These are phyloP conservation scores for Botrytis tulipae DNA, from an alignment of 2,329 filamentous ascomycete genomes.

Conservation along the genomic window DNA sequence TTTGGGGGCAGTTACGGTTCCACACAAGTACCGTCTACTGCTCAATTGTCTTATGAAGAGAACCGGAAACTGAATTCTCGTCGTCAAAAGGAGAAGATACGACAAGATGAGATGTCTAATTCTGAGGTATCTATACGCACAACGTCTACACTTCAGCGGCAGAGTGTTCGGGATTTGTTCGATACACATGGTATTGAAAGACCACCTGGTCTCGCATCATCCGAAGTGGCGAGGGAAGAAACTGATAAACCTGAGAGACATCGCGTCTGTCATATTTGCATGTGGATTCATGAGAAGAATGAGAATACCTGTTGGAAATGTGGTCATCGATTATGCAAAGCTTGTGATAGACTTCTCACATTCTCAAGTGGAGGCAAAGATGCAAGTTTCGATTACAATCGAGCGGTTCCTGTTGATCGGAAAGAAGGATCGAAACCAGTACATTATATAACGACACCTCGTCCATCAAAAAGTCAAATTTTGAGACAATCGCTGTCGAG, in stretches of 20 bases:
- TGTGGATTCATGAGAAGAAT: slow-evolving; percentile 41
- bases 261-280: slow-evolving; percentile 52
- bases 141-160: slow-evolving; percentile 41
- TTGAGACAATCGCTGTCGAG: neutral
- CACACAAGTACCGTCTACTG: neutral
- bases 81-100: slow-evolving; percentile 19
- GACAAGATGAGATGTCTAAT: slow-evolving; percentile 22
- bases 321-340: slow-evolving; percentile 50
- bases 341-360: slow-evolving; percentile 39
- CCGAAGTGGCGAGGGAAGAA: slow-evolving; percentile 22
- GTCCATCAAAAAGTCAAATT: neutral
- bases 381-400: neutral
- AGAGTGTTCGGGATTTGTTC: slow-evolving; percentile 49
- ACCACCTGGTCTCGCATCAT: slow-evolving; percentile 43
- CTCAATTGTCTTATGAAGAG: neutral
- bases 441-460: neutral
- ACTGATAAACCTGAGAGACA: slow-evolving; percentile 16
- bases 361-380: neutral
- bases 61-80: slow-evolving; percentile 9
- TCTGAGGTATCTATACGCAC: slow-evolving; percentile 30
- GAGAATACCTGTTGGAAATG: slow-evolving; percentile 48
- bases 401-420: neutral
- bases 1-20: neutral
- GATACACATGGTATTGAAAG: slow-evolving; percentile 47
- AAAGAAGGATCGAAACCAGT: neutral